Evolutionary conservation across 371 early-diverging fungal genomes (phyloP), one percentile per base, ranked within the genome.

Genomic region (Mortierella sp.): DNA sequence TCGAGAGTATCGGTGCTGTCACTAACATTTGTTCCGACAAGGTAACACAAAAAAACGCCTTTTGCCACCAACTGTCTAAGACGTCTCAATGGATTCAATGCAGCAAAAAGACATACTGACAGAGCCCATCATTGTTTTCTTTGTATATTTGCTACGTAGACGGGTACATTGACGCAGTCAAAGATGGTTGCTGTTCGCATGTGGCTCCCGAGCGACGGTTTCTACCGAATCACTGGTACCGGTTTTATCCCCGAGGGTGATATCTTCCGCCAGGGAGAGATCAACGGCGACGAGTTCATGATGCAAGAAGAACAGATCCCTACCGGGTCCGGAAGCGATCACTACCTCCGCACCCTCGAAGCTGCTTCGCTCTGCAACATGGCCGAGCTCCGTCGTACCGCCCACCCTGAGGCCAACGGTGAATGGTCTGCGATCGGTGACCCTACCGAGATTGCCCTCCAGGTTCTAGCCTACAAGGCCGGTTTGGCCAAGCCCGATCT

Each of bases 1-100:
- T 99, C 0, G 98, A 98, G 88, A 93, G 94, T 8, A 85, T 98
- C 8, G 98, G 98, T n/a, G 92, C 95, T 0, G 96, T 98, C 3
- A 95, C 96, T 43, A 93, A 94, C 73, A 94, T 99, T 68, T 97
- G 97, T 85, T 96, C 97, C 1, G 98, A 98, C 80, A 98, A 99
- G 39, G 64, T 71, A 64, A 48, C 22, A 26, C 52, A 50, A n/a
- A 22, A 50, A 50, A 50, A 1, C 2, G 47, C 9, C n/a, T n/a
- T n/a, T n/a, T n/a, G n/a, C n/a, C n/a, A n/a, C n/a, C n/a, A n/a
- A n/a, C n/a, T n/a, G n/a, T n/a, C n/a, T n/a, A n/a, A n/a, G n/a
- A n/a, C n/a, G n/a, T n/a, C n/a, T n/a, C n/a, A n/a, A n/a, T n/a
- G n/a, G n/a, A n/a, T n/a, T n/a, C n/a, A n/a, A n/a, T n/a, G n/a